phyloP scores from a whole-genome alignment of 2,329 filamentous ascomycete genomes.

The Arthrobotrys megalospora region DNA sequence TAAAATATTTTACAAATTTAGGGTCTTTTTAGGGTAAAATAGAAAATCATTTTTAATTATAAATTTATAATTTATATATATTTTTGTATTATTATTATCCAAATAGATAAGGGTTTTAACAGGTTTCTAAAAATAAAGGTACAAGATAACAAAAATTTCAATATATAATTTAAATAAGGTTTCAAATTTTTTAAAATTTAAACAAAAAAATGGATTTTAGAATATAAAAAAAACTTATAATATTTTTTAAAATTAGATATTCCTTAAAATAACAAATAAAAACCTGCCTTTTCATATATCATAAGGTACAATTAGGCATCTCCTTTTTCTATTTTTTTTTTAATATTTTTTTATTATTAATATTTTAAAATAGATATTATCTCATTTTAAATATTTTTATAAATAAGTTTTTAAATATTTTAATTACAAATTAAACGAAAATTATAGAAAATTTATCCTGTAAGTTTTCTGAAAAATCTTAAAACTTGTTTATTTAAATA shows the following conservation, averaged over 20 bases:
- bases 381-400: no score
- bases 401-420: not conserved
- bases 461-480: not conserved
- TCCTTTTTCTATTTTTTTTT: not conserved
- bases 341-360: no score
- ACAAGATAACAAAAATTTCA: not conserved
- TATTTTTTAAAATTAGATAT: no score
- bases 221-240: not conserved
- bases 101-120: not conserved
- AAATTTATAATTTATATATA: conserved; percentile 14
- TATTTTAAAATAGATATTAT: no score
- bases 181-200: not conserved
- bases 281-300: not conserved
- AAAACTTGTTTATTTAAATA: not conserved
- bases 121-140: not conserved
- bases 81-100: not conserved
- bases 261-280: no score
- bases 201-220: not conserved
- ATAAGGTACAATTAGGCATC: not conserved
- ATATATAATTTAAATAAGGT: not conserved
- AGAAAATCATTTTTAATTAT: conserved; percentile 17
- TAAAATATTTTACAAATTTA: conserved; percentile 8
- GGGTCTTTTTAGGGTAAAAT: conserved; percentile 1
- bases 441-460: not conserved
- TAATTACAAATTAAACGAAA: not conserved